phyloP scores from a whole-genome alignment of 805 yeast genomes.

The Suhomyces vadensis region DNA sequence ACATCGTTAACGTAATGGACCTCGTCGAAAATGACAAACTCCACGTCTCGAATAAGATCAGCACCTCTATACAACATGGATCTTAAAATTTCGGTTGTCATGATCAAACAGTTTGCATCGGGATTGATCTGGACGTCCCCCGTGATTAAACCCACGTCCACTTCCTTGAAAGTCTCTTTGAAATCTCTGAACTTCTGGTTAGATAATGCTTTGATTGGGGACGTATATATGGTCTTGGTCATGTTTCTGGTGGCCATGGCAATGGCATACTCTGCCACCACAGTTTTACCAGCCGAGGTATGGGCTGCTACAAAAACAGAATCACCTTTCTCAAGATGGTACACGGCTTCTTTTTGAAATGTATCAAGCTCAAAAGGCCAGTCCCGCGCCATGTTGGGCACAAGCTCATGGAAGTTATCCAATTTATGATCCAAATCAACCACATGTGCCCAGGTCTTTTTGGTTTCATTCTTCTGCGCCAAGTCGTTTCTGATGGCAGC shows the following conservation, averaged over 20 bases:
- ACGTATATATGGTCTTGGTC: conserved; percentile 96
- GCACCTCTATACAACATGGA: conserved; percentile 97
- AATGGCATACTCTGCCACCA: conserved; percentile 96
- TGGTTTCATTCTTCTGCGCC: conserved; percentile 29
- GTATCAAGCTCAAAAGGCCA: conserved; percentile 96
- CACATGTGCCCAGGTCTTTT: conserved; percentile 89
- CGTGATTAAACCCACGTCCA: conserved; percentile 91
- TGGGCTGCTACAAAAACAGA: conserved; percentile 99
- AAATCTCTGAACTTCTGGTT: conserved; percentile 91
- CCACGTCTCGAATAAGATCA: conserved; percentile 93
- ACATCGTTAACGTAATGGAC: conserved; percentile 97
- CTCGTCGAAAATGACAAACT: conserved; percentile 95
- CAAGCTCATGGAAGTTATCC: conserved; percentile 81
- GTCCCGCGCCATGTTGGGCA: conserved; percentile 88
- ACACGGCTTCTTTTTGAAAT: conserved; percentile 96
- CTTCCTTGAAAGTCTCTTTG: conserved; percentile 71
- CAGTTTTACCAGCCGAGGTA: conserved; percentile 98
- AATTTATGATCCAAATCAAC: conserved; percentile 84
- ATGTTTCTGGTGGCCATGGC: conserved; percentile 94
- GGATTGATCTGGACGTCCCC: conserved; percentile 98
- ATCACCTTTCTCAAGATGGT: conserved; percentile 95
- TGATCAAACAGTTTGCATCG: conserved; percentile 91
- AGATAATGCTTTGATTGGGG: conserved; percentile 89
- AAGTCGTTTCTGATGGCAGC: conserved; percentile 22
- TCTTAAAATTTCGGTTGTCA: conserved; percentile 96